Evolutionary conservation across 805 yeast genomes (phyloP), one percentile per base, ranked within the genome.

Genomic region (Pichia pseudocactophila): DNA sequence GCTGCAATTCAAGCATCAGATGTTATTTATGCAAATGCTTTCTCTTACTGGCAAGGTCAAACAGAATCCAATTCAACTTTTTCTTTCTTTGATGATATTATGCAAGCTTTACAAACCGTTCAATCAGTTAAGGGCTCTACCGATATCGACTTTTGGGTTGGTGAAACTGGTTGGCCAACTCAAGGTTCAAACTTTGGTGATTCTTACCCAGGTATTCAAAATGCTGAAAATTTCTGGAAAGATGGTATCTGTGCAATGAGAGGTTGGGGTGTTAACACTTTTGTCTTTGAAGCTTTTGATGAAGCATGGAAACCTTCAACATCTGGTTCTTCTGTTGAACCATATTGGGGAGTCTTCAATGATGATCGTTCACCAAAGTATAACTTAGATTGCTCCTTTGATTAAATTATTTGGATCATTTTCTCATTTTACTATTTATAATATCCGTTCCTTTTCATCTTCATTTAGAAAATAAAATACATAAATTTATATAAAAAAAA

Each of bases 1-100:
- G 76, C 82, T 20, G 95, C 83, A 43, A 80, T 90, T 59, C 55
- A 76, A 62, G 89, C 87, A 40, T 70, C 94, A 37, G 97, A 90
- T 63, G 70, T 86, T 56, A 78, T 88, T 48, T 83, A 81, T 63
- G 95, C 96, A 58, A 90, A 90, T 62, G 97, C 96, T 39, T 90
- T 90, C 76, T 85, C 97, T 8, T 90, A 89, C 80, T 90, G 97
- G 97, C 97, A 90, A 71, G 97, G 97, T 35, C 97, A 88, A 71
- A 74, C 87, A 52, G 74, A 73, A 75, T 58, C 64, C 39, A 89
- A 89, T 64, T 76, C 96, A 22, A 78, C 95, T 15, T 85, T 77
- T 74, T 87, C 96, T 2, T 90, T 89, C 82, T 76, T 87, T 53
- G 97, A 89, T 63, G 97, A 90, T 64, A 86, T 90, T 64, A 88